Percentiles rank a stretch among this genome's conserved stretches.
phyloP scores from a whole-genome alignment of 805 yeast species.

The Saturnispora mendoncae region DNA sequence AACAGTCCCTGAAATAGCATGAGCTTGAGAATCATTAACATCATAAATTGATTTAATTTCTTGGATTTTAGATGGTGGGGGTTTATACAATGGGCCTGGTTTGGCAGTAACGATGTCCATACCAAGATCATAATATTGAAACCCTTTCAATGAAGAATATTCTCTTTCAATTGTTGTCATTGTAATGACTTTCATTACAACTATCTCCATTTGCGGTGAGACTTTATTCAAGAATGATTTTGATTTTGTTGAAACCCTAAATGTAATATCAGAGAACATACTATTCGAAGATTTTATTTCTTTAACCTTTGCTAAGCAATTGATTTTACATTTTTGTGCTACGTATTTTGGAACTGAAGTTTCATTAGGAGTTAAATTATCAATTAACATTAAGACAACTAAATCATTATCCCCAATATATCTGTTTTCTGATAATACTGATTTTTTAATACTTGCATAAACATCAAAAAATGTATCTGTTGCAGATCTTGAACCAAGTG shows the following conservation, averaged over 20 bases:
- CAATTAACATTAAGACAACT: constrained; percentile 51
- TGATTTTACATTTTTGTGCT: constrained; percentile 20
- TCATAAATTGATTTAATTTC: constrained; percentile 41
- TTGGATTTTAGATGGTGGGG: constrained; percentile 32
- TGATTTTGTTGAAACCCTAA: constrained; percentile 51
- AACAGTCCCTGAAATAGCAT: constrained; percentile 71
- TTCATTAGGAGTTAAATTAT: constrained; percentile 29
- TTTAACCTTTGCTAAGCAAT: constrained; percentile 74
- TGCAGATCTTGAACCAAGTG: constrained; percentile 71
- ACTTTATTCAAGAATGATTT: constrained; percentile 43
- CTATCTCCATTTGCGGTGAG: constrained; percentile 54
- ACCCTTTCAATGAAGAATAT: constrained; percentile 70
- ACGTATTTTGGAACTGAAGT: constrained; percentile 14
- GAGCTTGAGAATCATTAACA: constrained; percentile 85
- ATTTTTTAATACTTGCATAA: constrained; percentile 58
- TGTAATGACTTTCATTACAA: constrained; percentile 69
- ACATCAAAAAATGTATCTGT: constrained; percentile 86
- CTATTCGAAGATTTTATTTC: constrained; percentile 58
- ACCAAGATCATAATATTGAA: constrained; percentile 73
- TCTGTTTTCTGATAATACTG: constrained; percentile 40
- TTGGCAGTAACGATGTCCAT: constrained; percentile 56
- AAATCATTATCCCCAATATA: constrained; percentile 66
- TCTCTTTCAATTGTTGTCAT: constrained; percentile 93
- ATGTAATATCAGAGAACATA: constrained; percentile 65
- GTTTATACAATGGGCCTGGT: constrained; percentile 38